Conservation (phyloP, 2,329 filamentous ascomycete genomes). For the Diaporthe eres region DNA sequence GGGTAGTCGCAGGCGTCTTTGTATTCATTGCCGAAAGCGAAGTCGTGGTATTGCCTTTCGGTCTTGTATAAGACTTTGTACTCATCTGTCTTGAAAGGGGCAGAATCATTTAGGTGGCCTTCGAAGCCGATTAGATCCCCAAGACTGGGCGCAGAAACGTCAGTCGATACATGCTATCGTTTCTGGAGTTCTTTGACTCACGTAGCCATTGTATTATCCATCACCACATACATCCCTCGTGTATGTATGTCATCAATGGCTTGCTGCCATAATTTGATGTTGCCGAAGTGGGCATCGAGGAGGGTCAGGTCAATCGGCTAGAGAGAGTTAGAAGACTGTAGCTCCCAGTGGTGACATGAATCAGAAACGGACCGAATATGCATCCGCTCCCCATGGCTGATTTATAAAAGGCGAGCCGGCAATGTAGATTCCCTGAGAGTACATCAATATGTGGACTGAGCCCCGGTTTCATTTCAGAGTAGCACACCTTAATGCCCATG, state of each 20-base stretch:
- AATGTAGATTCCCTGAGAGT: conserved; percentile 67
- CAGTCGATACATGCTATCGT: background rate
- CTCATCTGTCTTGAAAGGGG: conserved; percentile 68
- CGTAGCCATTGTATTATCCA: conserved; percentile 76
- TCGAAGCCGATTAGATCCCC: conserved; percentile 75
- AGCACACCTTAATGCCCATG: conserved; percentile 71
- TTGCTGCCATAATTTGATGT: conserved; percentile 68
- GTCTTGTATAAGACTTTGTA: conserved; percentile 71
- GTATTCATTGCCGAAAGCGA: conserved; percentile 66
- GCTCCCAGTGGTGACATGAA: background rate
- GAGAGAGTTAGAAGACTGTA: conserved; percentile 43
- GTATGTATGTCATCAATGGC: conserved; percentile 72
- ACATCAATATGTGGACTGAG: background rate
- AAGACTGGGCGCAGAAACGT: conserved; percentile 56
- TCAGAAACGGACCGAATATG: conserved; percentile 57
- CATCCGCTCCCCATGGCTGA: conserved; percentile 72
- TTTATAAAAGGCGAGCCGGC: conserved; percentile 74
- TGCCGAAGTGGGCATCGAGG: conserved; percentile 73
- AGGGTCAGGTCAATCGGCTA: conserved; percentile 71
- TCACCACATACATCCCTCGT: conserved; percentile 74
- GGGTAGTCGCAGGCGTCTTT: conserved; percentile 70
- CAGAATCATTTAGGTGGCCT: conserved; percentile 70
- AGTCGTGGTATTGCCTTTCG: conserved; percentile 69
- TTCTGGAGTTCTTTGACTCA: conserved; percentile 49
- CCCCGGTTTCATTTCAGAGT: background rate